Evolutionary conservation across 441 rosid genomes (phyloP).

Genomic region (Brassica balearica): DNA sequence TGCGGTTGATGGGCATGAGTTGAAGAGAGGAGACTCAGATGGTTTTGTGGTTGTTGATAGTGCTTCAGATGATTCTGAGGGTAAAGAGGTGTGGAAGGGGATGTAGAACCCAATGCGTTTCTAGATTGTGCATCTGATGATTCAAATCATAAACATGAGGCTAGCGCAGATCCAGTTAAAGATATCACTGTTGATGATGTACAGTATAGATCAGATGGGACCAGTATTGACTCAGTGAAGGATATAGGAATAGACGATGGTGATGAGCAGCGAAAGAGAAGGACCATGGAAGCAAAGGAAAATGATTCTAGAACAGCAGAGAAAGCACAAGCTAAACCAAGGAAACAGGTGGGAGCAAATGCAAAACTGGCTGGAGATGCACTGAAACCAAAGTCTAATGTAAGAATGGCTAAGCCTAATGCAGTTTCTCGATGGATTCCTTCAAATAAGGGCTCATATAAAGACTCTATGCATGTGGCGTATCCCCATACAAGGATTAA

Average conservation of each 20-base stretch:
- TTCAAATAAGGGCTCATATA: constrained; percentile 77
- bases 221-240: constrained; percentile 68
- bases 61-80: constrained; percentile 48
- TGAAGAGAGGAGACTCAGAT: constrained; percentile 55
- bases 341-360: constrained; percentile 53
- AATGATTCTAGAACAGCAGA: constrained; percentile 49
- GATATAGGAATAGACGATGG: constrained; percentile 91
- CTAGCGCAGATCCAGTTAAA: constrained; percentile 66
- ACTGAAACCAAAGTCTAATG: constrained; percentile 62
- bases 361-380: constrained; percentile 60
- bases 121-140: constrained; percentile 78
- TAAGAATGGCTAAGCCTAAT: constrained; percentile 76
- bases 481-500: constrained; percentile 82
- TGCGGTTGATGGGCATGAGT: constrained; percentile 64
- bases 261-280: constrained; percentile 47
- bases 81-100: constrained; percentile 71
- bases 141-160: constrained; percentile 55
- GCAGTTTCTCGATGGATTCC: constrained; percentile 86
- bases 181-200: constrained; percentile 95
- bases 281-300: constrained; percentile 51
- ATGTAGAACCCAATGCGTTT: constrained; percentile 64
- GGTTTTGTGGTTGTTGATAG: constrained; percentile 46
- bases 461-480: constrained; percentile 79
- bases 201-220: constrained; percentile 61
- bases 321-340: constrained; percentile 50